phyloP scores from a whole-genome alignment of 192 early-diverging fungal species.

The Coemansia aciculifera region DNA sequence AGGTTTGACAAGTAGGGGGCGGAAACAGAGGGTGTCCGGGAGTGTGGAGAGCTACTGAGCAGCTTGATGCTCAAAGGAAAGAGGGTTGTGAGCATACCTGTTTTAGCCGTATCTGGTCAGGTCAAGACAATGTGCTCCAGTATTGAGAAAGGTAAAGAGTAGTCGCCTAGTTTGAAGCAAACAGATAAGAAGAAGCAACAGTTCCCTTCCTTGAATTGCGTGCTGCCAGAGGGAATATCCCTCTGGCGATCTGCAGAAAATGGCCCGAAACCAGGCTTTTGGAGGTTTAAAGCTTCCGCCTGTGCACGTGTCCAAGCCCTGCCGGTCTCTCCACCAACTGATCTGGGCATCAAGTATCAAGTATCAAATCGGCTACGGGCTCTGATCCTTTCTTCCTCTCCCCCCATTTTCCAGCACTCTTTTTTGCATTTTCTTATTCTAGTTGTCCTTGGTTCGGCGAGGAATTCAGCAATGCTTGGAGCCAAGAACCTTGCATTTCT shows the following conservation, averaged over 20 bases:
- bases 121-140: not conserved
- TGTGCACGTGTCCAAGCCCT: slow-evolving; percentile 3
- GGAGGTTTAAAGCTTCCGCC: not conserved
- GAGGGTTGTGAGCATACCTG: not conserved
- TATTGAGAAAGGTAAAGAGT: not conserved
- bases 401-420: not conserved
- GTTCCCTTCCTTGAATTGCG: not conserved
- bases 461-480: slow-evolving; percentile 16
- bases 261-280: not conserved
- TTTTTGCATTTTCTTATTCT: not conserved
- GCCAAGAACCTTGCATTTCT: slow-evolving; percentile 32
- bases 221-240: not conserved
- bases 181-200: not conserved
- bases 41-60: not conserved
- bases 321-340: not conserved
- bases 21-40: not conserved
- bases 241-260: not conserved
- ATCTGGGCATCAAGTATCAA: not conserved
- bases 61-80: not conserved
- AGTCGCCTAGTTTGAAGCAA: not conserved
- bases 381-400: not conserved
- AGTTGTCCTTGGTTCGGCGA: not conserved
- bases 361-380: not conserved
- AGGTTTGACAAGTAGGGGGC: not conserved
- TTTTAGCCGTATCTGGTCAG: not conserved